phyloP scores from a whole-genome alignment of 257 asterid species.

The Ilex asprella region DNA sequence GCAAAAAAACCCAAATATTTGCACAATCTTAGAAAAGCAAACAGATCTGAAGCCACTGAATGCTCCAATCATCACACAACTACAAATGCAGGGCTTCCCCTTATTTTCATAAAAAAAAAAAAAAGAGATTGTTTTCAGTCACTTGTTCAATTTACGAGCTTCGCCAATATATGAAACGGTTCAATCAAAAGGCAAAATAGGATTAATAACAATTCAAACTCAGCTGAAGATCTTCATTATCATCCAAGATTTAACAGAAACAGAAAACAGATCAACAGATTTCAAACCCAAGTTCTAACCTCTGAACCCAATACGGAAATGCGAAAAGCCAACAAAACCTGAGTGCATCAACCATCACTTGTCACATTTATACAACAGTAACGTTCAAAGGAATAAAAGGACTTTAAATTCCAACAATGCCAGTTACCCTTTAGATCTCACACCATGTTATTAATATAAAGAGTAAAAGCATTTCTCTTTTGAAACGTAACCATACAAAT shows the following conservation, averaged over 20 bases:
- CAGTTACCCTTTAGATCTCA: slow-evolving; percentile 26
- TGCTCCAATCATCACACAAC: too few relatives aligned
- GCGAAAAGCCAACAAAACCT: slow-evolving; percentile 2
- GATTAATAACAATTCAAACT: neutral
- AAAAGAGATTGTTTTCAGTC: too few relatives aligned
- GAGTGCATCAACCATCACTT: neutral
- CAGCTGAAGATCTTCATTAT: neutral
- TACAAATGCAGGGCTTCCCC: too few relatives aligned
- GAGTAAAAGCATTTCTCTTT: neutral
- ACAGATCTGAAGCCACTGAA: too few relatives aligned
- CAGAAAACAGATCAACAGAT: neutral
- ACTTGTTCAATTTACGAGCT: too few relatives aligned
- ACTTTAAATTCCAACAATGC: slow-evolving; percentile 21
- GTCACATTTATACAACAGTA: slow-evolving; percentile 2
- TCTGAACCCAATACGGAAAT: neutral
- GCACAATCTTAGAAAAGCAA: too few relatives aligned
- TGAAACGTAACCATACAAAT: neutral
- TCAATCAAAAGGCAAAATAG: too few relatives aligned
- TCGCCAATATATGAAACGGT: too few relatives aligned
- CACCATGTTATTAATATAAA: slow-evolving; percentile 6
- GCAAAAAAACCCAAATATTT: too few relatives aligned
- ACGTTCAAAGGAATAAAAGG: neutral
- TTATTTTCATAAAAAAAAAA: too few relatives aligned
- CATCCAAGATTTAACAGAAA: neutral
- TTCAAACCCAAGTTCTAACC: neutral